Base-by-base conservation (phyloP, 306 rosid genomes). In the Medicago lupulina region DNA sequence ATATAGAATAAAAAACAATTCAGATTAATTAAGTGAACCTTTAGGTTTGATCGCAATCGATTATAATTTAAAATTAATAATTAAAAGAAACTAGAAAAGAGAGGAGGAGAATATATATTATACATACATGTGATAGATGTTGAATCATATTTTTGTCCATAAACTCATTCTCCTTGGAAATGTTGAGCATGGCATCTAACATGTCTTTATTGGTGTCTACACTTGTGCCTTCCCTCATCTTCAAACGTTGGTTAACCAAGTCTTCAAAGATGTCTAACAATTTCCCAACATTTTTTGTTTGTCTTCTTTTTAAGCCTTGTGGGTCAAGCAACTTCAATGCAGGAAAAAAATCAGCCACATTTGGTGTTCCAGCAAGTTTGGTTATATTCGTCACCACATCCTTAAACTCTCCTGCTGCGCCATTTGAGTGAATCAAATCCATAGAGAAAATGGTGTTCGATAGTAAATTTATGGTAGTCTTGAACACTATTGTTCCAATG, bases 361-460 rank as follows among this genome's bases (percentile, higher is more conserved):
- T 79, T 39, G 78, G 83, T 2, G 83, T 72, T 55, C 83, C 83
- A 28, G 44, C 83, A 5, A 72, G 70, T 21, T 58, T 79, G 3
- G 78, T 72, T 16, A 73, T 72, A 34, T 54, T 9, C 0, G 74
- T 64, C 25, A 79, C 78, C 12, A 72, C 0, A 18, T 79, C 77
- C 66, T 78, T 70, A 43, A 78, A 78, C 72, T 78, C 77, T 7
- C 70, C 77, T 2, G 82, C 82, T 70, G n/a, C 60, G 38, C 77
- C 82, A 36, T 51, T 19, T 2, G 82, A 61, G 4, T 71, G 67
- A 63, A 71, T 53, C 72, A 78, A 71, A 71, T 70, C 77, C 21
- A 39, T 13, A n/a, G 82, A 78, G 58, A 78, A 78, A 62, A 78
- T 71, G 5, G 82, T 78, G 47, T 71, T 71, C 50, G 82, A 70